phyloP scores from a whole-genome alignment of 345 rosid species.

The Dipteronia dyeriana region DNA sequence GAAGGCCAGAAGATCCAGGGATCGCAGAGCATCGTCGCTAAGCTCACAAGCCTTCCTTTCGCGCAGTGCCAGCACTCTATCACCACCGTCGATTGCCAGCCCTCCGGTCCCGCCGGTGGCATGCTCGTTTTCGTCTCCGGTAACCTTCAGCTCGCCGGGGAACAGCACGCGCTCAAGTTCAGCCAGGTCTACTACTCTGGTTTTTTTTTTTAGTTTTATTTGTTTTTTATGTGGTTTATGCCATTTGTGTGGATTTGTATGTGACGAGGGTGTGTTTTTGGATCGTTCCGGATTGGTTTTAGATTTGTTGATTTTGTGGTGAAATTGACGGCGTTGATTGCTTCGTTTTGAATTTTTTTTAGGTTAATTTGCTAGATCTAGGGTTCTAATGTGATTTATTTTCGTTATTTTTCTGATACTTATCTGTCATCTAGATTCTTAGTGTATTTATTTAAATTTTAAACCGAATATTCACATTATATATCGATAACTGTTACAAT shows the following conservation, averaged over 20 bases:
- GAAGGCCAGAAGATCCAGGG: constrained; percentile 97
- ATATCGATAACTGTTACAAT: background rate
- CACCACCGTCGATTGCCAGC: constrained; percentile 92
- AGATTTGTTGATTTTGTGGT: constrained; percentile 14
- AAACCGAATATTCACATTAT: background rate
- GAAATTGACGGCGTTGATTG: constrained; percentile 14
- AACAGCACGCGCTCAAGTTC: constrained; percentile 91
- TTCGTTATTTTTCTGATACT: background rate
- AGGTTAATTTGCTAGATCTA: constrained; percentile 19
- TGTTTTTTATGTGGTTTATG: constrained; percentile 10
- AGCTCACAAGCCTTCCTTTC: constrained; percentile 83
- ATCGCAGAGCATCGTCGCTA: constrained; percentile 68
- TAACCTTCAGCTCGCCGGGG: constrained; percentile 87
- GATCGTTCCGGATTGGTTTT: constrained; percentile 30
- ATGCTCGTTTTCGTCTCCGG: constrained; percentile 96
- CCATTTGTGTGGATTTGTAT: constrained; percentile 7
- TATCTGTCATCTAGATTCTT: background rate
- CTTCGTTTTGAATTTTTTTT: background rate
- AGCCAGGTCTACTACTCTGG: constrained; percentile 59
- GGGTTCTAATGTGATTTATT: background rate
- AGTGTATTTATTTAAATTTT: no score
- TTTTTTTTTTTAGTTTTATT: background rate
- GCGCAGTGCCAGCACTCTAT: constrained; percentile 89
- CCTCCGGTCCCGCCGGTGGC: constrained; percentile 91
- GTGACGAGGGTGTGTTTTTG: background rate